These are phyloP conservation scores for Hymenoscyphus occultus DNA, from an alignment of 2,329 filamentous ascomycete genomes.

Conservation along the genomic window DNA sequence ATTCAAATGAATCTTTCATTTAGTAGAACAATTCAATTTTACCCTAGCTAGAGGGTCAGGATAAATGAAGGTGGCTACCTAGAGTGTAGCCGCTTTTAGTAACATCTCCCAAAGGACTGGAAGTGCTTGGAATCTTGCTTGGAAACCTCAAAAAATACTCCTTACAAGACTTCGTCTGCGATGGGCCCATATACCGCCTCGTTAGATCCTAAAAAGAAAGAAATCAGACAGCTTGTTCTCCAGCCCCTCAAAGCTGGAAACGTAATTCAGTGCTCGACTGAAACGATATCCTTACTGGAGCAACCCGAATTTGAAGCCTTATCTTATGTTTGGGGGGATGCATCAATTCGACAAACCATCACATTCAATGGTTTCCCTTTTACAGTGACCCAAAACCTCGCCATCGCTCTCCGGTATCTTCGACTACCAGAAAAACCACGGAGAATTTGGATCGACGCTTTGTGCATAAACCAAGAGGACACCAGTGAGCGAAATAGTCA, in stretches of 20 bases:
- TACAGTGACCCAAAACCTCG: neutral
- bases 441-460: neutral
- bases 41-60: too few species aligned
- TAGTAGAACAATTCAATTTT: too few species aligned
- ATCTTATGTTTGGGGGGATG: constrained; percentile 1
- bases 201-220: neutral
- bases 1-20: too few species aligned
- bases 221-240: neutral
- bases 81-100: too few species aligned
- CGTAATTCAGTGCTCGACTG: neutral
- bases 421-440: neutral
- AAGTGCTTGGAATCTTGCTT: too few species aligned
- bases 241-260: neutral
- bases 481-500: neutral
- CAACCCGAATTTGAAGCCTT: neutral
- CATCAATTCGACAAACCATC: neutral
- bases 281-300: neutral
- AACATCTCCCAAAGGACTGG: too few species aligned
- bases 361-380: neutral
- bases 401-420: neutral
- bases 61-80: too few species aligned
- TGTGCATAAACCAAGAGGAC: neutral
- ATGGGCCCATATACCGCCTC: neutral
- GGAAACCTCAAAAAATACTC: too few species aligned
- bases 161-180: neutral